Conservation (phyloP, 352 stramenopile genomes). For the Pythium angustatum region DNA sequence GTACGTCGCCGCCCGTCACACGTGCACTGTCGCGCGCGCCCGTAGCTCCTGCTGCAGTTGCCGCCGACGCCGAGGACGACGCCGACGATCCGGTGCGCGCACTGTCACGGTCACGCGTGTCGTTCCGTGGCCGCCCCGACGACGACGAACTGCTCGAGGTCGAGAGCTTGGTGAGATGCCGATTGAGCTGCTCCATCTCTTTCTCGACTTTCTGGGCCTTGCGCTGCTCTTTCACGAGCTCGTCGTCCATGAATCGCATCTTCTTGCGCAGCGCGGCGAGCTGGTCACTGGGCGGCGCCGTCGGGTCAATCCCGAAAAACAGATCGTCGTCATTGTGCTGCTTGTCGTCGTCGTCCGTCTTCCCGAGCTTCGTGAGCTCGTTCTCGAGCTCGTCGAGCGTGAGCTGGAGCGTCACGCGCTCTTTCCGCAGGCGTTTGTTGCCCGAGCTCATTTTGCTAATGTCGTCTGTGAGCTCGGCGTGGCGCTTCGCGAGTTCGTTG, state of each 20-base stretch:
- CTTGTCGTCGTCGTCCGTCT: conserved; percentile 58
- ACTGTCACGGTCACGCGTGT: conserved; percentile 20
- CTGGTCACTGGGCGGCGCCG: conserved; percentile 52
- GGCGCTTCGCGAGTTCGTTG: conserved; percentile 72
- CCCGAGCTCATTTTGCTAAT: conserved; percentile 82
- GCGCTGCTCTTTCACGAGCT: conserved; percentile 78
- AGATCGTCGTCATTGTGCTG: conserved; percentile 62
- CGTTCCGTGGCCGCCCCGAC: conserved; percentile 11
- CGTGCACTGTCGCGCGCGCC: conserved; percentile 5
- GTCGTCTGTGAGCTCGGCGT: conserved; percentile 79
- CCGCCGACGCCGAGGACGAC: not conserved
- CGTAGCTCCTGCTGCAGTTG: too few relatives aligned
- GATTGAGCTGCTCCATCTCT: conserved; percentile 85
- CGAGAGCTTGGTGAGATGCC: conserved; percentile 58
- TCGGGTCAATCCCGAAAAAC: conserved; percentile 77
- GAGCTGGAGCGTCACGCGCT: conserved; percentile 65
- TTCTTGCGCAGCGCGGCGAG: conserved; percentile 67
- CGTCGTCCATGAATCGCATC: conserved; percentile 71
- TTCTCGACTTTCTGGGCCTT: conserved; percentile 74
- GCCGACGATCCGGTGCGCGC: not conserved
- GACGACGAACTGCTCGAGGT: conserved; percentile 39
- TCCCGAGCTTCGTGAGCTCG: conserved; percentile 62
- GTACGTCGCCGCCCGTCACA: conserved; percentile 35
- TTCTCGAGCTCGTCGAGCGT: conserved; percentile 74
- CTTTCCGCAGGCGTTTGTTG: conserved; percentile 84